These are phyloP conservation scores for Tetratostichococcus sp. DNA, from an alignment of 139 green algal genomes.

Conservation along the genomic window DNA sequence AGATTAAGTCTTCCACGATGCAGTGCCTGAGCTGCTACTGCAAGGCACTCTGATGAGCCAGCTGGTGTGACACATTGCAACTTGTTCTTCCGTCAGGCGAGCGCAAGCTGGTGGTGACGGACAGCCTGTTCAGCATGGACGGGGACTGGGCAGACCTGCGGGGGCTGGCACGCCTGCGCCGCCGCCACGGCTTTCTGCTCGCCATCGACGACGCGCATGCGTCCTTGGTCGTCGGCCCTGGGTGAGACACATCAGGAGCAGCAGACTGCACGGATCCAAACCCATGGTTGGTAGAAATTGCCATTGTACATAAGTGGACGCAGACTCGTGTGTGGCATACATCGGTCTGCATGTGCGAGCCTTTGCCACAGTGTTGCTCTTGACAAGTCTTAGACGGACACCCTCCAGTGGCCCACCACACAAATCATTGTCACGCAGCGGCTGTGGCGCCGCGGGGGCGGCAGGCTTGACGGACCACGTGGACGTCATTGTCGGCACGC, in stretches of 20 bases:
- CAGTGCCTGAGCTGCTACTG: too few species aligned
- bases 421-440: constrained; percentile 19
- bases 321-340: too few species aligned
- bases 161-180: constrained; percentile 58
- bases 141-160: constrained; percentile 82
- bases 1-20: too few species aligned
- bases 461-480: constrained; percentile 54
- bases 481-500: constrained; percentile 88
- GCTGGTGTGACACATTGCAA: too few species aligned
- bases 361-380: too few species aligned
- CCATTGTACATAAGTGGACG: too few species aligned
- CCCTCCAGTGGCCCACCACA: neutral
- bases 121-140: constrained; percentile 95
- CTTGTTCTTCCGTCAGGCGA: constrained; percentile 4
- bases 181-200: constrained; percentile 78
- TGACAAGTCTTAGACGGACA: too few species aligned
- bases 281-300: too few species aligned
- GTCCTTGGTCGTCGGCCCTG: constrained; percentile 80
- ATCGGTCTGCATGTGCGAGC: too few species aligned
- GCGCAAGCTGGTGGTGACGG: constrained; percentile 77
- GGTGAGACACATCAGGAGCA: constrained; percentile 8
- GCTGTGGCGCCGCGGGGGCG: constrained; percentile 62
- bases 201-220: constrained; percentile 93
- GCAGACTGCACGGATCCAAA: too few species aligned
- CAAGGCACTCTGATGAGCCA: too few species aligned